Percentiles rank a stretch among this genome's conserved stretches.
These are phyloP conservation scores for Candida caryicola DNA, from an alignment of 805 yeast species.

Conservation along the genomic window DNA sequence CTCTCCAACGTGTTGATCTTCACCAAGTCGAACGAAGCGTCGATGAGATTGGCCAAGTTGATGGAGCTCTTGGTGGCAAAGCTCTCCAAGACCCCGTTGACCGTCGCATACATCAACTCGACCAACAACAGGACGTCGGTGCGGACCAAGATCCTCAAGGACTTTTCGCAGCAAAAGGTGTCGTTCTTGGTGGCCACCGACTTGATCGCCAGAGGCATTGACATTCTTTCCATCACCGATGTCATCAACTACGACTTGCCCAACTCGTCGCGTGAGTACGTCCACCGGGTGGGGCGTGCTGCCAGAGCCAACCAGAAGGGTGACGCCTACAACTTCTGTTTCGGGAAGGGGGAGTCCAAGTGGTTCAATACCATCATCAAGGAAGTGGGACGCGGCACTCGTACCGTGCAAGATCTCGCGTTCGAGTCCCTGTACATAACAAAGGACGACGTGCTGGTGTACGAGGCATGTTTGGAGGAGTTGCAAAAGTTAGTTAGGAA, in stretches of 20 bases:
- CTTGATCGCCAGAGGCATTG: constrained; percentile 93
- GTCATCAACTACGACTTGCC: constrained; percentile 94
- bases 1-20: constrained; percentile 53
- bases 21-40: constrained; percentile 78
- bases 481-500: constrained; percentile 17
- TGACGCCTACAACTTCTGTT: constrained; percentile 66
- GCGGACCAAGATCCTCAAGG: constrained; percentile 55
- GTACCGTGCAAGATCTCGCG: constrained; percentile 19
- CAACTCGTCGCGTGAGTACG: constrained; percentile 81
- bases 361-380: constrained; percentile 53
- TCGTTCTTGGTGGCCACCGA: constrained; percentile 76
- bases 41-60: constrained; percentile 72
- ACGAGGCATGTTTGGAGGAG: constrained; percentile 24
- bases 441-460: constrained; percentile 22
- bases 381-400: constrained; percentile 44
- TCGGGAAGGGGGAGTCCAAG: constrained; percentile 74
- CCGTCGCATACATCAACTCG: constrained; percentile 52
- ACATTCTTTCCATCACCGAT: constrained; percentile 62
- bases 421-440: constrained; percentile 19
- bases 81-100: constrained; percentile 16
- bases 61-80: constrained; percentile 41
- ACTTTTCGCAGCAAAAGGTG: constrained; percentile 54
- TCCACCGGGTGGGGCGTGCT: constrained; percentile 95
- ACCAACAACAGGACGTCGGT: constrained; percentile 48
- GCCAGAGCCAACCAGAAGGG: constrained; percentile 89